These are phyloP conservation scores for Talaromyces sp. DNA, from an alignment of 2,329 filamentous ascomycete species.

Conservation along the genomic window DNA sequence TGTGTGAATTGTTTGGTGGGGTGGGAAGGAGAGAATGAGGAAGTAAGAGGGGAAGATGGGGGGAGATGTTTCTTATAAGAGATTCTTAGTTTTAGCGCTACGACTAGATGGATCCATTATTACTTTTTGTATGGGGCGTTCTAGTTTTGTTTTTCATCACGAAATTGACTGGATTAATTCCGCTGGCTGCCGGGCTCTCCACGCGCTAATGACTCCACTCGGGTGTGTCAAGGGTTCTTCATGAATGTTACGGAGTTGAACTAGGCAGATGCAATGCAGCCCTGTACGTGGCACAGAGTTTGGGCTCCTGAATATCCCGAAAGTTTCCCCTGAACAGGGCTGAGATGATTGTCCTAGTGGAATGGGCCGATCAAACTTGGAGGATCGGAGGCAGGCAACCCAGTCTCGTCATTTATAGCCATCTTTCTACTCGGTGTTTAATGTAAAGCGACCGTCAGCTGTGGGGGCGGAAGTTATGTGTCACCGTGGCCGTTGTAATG, in stretches of 20 bases:
- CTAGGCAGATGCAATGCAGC: slow-evolving; percentile 16
- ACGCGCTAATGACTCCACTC: not conserved
- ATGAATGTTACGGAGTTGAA: too few relatives aligned
- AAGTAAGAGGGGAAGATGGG: not conserved
- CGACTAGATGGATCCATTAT: not conserved
- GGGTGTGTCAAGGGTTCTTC: not conserved
- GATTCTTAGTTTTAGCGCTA: not conserved
- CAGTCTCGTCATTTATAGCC: too few relatives aligned
- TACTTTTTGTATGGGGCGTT: not conserved
- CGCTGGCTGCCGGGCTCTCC: too few relatives aligned
- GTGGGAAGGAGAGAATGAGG: not conserved
- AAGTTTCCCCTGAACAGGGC: not conserved
- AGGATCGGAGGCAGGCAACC: too few relatives aligned
- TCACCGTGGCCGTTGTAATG: not conserved
- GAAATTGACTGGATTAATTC: not conserved
- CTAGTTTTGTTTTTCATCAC: not conserved
- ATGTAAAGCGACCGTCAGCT: too few relatives aligned
- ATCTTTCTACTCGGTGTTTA: too few relatives aligned
- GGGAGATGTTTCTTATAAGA: slow-evolving; percentile 14
- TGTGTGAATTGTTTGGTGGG: slow-evolving; percentile 16
- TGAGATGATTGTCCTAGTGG: too few relatives aligned
- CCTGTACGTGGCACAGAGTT: too few relatives aligned
- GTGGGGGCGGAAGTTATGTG: not conserved
- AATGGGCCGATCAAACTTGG: too few relatives aligned
- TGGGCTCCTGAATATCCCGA: too few relatives aligned